Evolutionary conservation across 495 filamentous ascomycete species (phyloP), one percentile per base, ranked within the genome.

Genomic region (Aspergillus leporis): DNA sequence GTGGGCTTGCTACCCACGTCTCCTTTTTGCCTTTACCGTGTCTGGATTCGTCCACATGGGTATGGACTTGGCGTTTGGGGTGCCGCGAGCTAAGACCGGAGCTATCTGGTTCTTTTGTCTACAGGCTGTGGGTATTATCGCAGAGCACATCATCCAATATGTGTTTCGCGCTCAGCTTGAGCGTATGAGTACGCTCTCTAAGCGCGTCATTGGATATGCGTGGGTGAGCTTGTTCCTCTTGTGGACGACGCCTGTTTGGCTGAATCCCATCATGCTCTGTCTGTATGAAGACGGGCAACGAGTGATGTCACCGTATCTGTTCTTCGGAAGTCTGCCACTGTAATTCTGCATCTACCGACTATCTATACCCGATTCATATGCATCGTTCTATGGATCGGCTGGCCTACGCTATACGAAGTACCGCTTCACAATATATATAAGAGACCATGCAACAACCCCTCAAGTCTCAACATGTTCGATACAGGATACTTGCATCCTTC

Each of bases 161-260:
- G 10, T 56, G n/a, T 58, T 34, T 22, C 16, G 10, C 2, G 18
- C 9, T 19, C 19, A 34, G 59, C 12, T 50, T 38, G 10, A 38
- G 21, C 2, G 18, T 16, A 58, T 53, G 55, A 46, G 23, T 4
- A 9, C 45, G 4, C 13, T 52, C 22, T 16, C 49, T 14, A 53
- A 49, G 18, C 21, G 54, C 10, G 40, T 25, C 4, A 18, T 65
- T 5, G 66, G 66, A 25, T 65, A 60, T 61, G n/a, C 59, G 14
- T 68, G 66, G 66, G 63, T 66, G 1, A 14, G 8, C 7, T 22
- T 14, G n/a, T 68, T 68, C 34, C 18, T 68, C 49, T 3, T 56
- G 5, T 65, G 61, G 66, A 56, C 34, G 16, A 46, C 53, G 31
- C 62, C 66, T 3, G 61, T 68, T 3, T 68, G 66, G 66, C 38